Evolutionary conservation across 2,329 filamentous ascomycete species (phyloP), one percentile per base, ranked within the genome.

Genomic region (Cephalotrichum gorgonifer): DNA sequence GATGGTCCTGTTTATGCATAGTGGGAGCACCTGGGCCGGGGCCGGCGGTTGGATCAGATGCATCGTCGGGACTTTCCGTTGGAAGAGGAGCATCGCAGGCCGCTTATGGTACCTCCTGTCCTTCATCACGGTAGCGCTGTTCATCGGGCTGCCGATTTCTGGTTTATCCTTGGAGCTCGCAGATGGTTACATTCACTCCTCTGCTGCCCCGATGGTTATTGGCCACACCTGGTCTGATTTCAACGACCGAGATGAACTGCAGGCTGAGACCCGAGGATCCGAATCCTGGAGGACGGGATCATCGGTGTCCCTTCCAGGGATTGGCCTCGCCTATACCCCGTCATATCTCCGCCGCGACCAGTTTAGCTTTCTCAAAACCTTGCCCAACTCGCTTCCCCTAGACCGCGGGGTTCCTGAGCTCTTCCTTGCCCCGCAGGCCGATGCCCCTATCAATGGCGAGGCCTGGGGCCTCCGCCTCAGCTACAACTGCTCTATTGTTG

Each of bases 401-500:
- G 27, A 33, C n/a, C 8, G 26, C 6, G 12, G 20, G 15, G 39
- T 54, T 4, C 50, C 51, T 0, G 52, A 53, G 6, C 50, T 54
- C 42, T 54, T 54, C 20, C 42, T 54, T 23, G 48, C 50, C 1
- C 52, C 53, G 2, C 53, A 54, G 43, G 50, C 50, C 23, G 28
- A 47, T 4, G 28, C 20, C 1, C 53, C 53, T 3, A 25, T 51
- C 0, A 49, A 45, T 25, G 53, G 53, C 15, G 35, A 28, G 4
- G 23, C 50, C 3, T 54, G 51, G 51, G 53, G 53, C 2, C 43
- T 54, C 11, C 51, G 50, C 22, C 33, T 47, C 4, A 27, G 17
- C 8, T 54, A 53, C 50, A 45, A 52, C 42, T 54, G 53, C 26
- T 53, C 53, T 12, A 39, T 52, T 3, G 46, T 53, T 3, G 5